phyloP scores from a whole-genome alignment of 768 basidiomycete species.

The Rickenella mellea region DNA sequence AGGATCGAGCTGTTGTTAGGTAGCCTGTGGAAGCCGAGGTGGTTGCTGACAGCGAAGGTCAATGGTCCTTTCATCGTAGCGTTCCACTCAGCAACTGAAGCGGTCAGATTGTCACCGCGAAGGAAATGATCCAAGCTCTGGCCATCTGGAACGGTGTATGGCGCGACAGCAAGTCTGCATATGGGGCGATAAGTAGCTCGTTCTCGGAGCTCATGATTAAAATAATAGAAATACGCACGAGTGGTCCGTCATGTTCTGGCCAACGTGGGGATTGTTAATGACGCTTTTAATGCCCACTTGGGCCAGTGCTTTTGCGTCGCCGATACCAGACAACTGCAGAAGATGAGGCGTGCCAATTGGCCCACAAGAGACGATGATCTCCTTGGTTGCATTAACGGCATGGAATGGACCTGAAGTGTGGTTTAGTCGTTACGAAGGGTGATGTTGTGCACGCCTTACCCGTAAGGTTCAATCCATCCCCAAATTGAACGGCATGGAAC shows the following conservation, averaged over 20 bases:
- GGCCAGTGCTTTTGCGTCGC: conserved; percentile 21
- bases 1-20: too few relatives aligned
- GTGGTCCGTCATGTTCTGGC: conserved; percentile 28
- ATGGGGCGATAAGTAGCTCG: too few relatives aligned
- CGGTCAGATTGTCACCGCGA: too few relatives aligned
- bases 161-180: too few relatives aligned
- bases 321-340: conserved; percentile 29
- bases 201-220: background rate
- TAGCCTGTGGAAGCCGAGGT: too few relatives aligned
- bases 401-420: conserved; percentile 3
- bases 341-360: conserved; percentile 19
- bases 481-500: background rate
- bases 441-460: conserved; percentile 7
- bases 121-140: too few relatives aligned
- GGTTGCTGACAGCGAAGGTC: too few relatives aligned
- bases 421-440: background rate
- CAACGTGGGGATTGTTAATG: conserved; percentile 28
- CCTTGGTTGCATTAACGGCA: conserved; percentile 3
- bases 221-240: too few relatives aligned
- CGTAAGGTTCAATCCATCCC: background rate
- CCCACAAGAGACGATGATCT: conserved; percentile 8
- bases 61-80: too few relatives aligned
- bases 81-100: too few relatives aligned
- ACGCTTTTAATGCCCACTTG: conserved; percentile 16
- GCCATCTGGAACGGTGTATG: too few relatives aligned